phyloP scores from a whole-genome alignment of 2,329 filamentous ascomycete species.

The Sporothrix phasma region DNA sequence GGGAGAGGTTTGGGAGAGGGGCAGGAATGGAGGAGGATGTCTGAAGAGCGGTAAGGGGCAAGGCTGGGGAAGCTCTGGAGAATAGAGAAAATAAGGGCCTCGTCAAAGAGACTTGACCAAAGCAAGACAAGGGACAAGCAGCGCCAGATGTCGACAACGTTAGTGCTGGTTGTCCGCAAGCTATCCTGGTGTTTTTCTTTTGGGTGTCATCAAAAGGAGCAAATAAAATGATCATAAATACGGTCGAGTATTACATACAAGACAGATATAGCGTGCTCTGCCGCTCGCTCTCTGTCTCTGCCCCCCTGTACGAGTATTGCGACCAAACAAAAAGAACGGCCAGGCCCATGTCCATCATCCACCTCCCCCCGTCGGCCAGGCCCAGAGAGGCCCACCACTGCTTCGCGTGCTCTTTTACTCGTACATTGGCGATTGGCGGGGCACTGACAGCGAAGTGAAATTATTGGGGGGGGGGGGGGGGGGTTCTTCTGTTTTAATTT shows the following conservation, averaged over 20 bases:
- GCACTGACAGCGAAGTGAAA: background rate
- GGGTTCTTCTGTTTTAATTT: too few species aligned
- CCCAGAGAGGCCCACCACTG: background rate
- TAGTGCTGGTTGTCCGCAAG: slow-evolving; percentile 7
- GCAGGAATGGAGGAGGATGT: background rate
- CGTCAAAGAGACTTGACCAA: background rate
- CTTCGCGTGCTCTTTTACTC: background rate
- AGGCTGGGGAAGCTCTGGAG: background rate
- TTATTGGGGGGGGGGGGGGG: too few species aligned
- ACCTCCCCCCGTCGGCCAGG: background rate
- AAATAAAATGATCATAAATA: background rate
- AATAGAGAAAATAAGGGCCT: background rate
- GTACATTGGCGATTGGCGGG: slow-evolving; percentile 7
- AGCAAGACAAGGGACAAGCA: background rate
- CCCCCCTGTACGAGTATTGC: background rate
- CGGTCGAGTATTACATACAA: too few species aligned
- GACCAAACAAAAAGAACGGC: background rate
- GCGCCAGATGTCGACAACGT: background rate
- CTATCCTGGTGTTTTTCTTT: slow-evolving; percentile 5
- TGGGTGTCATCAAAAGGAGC: background rate
- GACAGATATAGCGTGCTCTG: background rate
- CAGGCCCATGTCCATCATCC: background rate
- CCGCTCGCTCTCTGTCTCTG: background rate
- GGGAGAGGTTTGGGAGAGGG: background rate
- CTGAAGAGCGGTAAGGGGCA: slow-evolving; percentile 11